A percentile compares a stretch with the other conserved stretches of the same genome.
These are phyloP conservation scores for Lophium mytilinum DNA, from an alignment of 495 filamentous ascomycete genomes.

Conservation along the genomic window DNA sequence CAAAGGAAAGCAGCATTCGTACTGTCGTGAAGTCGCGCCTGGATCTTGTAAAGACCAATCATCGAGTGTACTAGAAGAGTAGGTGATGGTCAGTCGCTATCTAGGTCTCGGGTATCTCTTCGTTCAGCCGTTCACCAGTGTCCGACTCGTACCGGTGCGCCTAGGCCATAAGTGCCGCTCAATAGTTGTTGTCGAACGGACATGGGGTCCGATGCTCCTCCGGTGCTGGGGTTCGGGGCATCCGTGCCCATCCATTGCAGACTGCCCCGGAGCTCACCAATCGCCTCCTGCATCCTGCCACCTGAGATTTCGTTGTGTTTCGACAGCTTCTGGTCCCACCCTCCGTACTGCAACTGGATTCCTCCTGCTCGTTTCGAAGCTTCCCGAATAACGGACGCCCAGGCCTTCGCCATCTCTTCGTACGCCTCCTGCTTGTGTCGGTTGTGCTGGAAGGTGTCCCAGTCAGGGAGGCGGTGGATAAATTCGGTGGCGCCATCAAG, in stretches of 20 bases:
- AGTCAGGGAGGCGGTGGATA: slow-evolving; percentile 80
- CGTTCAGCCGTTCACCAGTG: slow-evolving; percentile 46
- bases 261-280: slow-evolving; percentile 63
- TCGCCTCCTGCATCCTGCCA: slow-evolving; percentile 72
- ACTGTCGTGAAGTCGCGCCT: no score
- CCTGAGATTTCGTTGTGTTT: slow-evolving; percentile 85
- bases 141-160: slow-evolving; percentile 59
- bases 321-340: slow-evolving; percentile 82
- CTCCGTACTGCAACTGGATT: slow-evolving; percentile 80
- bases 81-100: no score
- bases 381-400: slow-evolving; percentile 86
- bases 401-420: slow-evolving; percentile 89
- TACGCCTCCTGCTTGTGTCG: slow-evolving; percentile 90
- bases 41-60: no score
- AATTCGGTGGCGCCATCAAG: slow-evolving; percentile 84
- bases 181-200: slow-evolving; percentile 74
- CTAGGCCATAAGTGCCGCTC: slow-evolving; percentile 66
- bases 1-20: no score
- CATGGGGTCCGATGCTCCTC: slow-evolving; percentile 39
- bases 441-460: slow-evolving; percentile 76
- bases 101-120: no score
- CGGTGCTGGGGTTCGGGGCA: slow-evolving; percentile 34
- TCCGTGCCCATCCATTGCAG: slow-evolving; percentile 68
- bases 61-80: no score
- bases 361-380: slow-evolving; percentile 86